Evolutionary conservation across 345 rosid species (phyloP), one percentile per base, ranked within the genome.

Genomic region (Chamaenerion angustifolium): DNA sequence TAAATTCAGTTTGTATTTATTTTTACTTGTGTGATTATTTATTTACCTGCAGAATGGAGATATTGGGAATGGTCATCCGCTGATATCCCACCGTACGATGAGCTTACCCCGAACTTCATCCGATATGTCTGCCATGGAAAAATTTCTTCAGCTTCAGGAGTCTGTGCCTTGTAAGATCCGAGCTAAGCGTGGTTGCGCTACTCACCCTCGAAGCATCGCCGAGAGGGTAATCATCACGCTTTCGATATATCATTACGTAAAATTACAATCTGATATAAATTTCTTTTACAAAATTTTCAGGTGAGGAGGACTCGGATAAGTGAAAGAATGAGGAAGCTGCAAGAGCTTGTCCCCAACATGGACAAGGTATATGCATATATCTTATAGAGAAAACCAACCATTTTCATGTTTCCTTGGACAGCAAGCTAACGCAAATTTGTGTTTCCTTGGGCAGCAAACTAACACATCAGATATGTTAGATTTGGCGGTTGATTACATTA

Each of bases 161-260:
- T 77, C 96, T 12, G 93, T 84, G 61, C 98, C 98, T 46, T 92
- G 95, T 70, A 92, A 87, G 64, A 68, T 79, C 44, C 68, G 98
- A 69, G 98, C 98, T 16, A 92, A 92, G 73, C 88, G 98, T 15
- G 98, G 98, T n/a, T 87, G 89, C 25, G 98, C 98, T 27, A 92
- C 98, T 59, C 98, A 92, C 73, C 98, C 98, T 68, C 79, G 98
- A 65, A 92, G 98, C 68, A 84, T 92, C 12, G 98, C 98, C 11
- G 98, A 92, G 67, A 67, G 98, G 78, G 98, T 92, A 80, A 57
- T 46, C 31, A 9, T 18, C 8, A 7, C 21, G 43, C 42, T 31
- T 31, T 31, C 7, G 10, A 3, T 31, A 31, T 31, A 31, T 3
- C 1, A 4, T 8, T 4, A 31, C 8, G 1, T 31, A 4, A 31